A percentile compares a stretch with the other conserved stretches of the same genome.
Evolutionary conservation across 352 stramenopile genomes (phyloP).

Genomic region (Phytopythium aichiense): DNA sequence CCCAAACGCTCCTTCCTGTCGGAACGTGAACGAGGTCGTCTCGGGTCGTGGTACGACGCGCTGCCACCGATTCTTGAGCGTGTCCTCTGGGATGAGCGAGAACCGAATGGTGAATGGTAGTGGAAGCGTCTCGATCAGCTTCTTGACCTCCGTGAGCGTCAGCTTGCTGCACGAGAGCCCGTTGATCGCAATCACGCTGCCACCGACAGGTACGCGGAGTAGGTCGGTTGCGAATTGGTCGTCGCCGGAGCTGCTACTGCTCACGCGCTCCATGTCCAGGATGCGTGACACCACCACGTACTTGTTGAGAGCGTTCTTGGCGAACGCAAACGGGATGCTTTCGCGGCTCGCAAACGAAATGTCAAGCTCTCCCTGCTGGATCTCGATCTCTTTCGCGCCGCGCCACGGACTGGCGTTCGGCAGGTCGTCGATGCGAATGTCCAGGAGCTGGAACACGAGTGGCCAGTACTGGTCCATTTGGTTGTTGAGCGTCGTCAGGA

Average conservation of each 20-base stretch:
- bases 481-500: slow-evolving; percentile 76
- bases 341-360: slow-evolving; percentile 42
- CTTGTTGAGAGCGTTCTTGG: slow-evolving; percentile 67
- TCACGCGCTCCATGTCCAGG: slow-evolving; percentile 26
- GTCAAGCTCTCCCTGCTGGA: slow-evolving; percentile 69
- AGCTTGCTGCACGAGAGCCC: slow-evolving; percentile 68
- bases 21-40: slow-evolving; percentile 60
- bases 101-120: slow-evolving; percentile 65
- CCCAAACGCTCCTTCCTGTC: slow-evolving; percentile 67
- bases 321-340: slow-evolving; percentile 58
- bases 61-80: slow-evolving; percentile 42
- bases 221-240: slow-evolving; percentile 31
- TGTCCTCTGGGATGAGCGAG: slow-evolving; percentile 58
- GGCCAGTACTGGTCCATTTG: slow-evolving; percentile 87
- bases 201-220: slow-evolving; percentile 44
- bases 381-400: slow-evolving; percentile 66
- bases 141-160: slow-evolving; percentile 60
- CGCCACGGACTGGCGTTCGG: slow-evolving; percentile 73
- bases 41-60: slow-evolving; percentile 47
- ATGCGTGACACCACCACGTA: slow-evolving; percentile 60
- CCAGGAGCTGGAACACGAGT: slow-evolving; percentile 73
- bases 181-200: slow-evolving; percentile 71
- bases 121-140: slow-evolving; percentile 45
- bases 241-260: slow-evolving; percentile 9
- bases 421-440: slow-evolving; percentile 77